Evolutionary conservation across 257 asterid species (phyloP).

Genomic region (Gardenia jasminoides): DNA sequence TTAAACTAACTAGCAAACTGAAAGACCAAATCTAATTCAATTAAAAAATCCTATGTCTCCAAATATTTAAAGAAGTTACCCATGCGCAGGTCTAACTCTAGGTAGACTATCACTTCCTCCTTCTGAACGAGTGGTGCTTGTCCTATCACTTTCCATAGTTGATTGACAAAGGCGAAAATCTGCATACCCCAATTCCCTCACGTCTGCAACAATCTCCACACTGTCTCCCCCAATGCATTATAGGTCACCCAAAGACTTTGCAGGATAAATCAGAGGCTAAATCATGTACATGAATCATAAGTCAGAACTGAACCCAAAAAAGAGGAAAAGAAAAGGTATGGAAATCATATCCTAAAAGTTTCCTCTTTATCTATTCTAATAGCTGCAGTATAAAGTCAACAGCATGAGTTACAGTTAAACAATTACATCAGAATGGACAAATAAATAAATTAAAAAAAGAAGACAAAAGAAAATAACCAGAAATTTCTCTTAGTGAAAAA

Average conservation of each 20-base stretch:
- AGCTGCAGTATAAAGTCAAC: background rate
- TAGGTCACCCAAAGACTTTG: constrained; percentile 45
- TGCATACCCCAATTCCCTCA: constrained; percentile 48
- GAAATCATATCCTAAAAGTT: background rate
- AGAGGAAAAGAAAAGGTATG: background rate
- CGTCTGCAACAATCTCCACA: constrained; percentile 44
- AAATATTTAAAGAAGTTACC: constrained; percentile 44
- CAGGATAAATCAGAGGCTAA: constrained; percentile 32
- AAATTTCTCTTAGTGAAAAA: background rate
- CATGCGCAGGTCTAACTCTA: constrained; percentile 59
- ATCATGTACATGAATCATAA: constrained; percentile 15
- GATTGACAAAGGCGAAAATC: constrained; percentile 36
- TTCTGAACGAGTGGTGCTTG: constrained; percentile 43
- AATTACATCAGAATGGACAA: background rate
- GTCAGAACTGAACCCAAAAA: too few species aligned
- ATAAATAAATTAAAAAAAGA: too few species aligned
- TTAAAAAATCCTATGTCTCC: constrained; percentile 5
- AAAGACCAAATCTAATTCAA: constrained; percentile 1
- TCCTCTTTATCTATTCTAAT: background rate
- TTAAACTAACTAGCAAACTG: background rate
- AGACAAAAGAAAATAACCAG: background rate
- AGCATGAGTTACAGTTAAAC: background rate
- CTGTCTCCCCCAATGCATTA: constrained; percentile 66
- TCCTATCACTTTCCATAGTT: constrained; percentile 74
- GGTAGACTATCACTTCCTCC: constrained; percentile 46